phyloP scores from a whole-genome alignment of 2,329 filamentous ascomycete genomes.

The Arthrobotrys entomopaga region DNA sequence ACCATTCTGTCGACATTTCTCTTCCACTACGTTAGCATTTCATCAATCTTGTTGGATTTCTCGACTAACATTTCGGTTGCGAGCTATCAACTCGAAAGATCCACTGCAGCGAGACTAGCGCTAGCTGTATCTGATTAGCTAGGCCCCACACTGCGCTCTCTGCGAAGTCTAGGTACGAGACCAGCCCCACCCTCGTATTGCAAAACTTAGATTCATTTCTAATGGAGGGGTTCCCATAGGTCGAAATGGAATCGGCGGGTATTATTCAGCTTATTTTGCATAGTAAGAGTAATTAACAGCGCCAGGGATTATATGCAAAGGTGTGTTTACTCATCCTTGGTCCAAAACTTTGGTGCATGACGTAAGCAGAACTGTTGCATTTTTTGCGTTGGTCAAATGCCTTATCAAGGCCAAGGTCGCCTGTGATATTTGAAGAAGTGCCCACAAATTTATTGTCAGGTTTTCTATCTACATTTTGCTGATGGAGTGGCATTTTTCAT shows the following conservation, averaged over 20 bases:
- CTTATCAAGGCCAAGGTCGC: too few species aligned
- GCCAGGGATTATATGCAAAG: not conserved
- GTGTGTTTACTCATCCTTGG: constrained; percentile 27
- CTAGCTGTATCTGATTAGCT: not conserved
- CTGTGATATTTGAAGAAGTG: too few species aligned
- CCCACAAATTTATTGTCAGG: too few species aligned
- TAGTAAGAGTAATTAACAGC: not conserved
- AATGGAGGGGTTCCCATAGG: constrained; percentile 38
- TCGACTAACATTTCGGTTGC: constrained; percentile 1
- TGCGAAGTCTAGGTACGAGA: not conserved
- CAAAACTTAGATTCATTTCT: constrained; percentile 14
- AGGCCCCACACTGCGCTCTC: not conserved
- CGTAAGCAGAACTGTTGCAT: constrained; percentile 16
- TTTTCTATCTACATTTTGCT: too few species aligned
- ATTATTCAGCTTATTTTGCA: constrained; percentile 39
- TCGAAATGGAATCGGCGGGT: not conserved
- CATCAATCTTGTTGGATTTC: not conserved
- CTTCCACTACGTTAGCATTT: not conserved
- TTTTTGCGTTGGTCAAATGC: constrained; percentile 20
- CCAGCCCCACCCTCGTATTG: constrained; percentile 4
- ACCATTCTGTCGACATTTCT: constrained; percentile 31
- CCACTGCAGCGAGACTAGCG: not conserved
- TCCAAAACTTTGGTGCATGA: not conserved
- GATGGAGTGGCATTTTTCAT: too few species aligned
- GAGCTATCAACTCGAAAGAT: not conserved